Evolutionary conservation across 108 stramenopile genomes (phyloP).

Genomic region (Nitzschia palea): DNA sequence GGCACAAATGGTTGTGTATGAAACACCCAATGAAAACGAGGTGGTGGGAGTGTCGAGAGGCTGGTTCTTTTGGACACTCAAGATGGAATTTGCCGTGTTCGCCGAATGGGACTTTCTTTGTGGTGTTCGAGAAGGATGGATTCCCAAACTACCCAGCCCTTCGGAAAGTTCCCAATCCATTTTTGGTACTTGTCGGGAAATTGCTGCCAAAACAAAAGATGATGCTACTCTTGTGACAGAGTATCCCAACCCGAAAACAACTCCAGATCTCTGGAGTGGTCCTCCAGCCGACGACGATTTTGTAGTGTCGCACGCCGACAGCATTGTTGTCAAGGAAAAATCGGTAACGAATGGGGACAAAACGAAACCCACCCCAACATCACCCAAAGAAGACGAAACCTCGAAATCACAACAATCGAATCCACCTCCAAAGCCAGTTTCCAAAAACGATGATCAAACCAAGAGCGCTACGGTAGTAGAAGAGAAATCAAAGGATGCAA

Average conservation of each 20-base stretch:
- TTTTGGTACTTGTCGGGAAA: constrained; percentile 58
- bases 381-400: neutral
- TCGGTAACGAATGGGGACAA: neutral
- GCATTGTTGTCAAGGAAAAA: neutral
- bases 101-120: constrained; percentile 77
- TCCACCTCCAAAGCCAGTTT: neutral
- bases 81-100: constrained; percentile 63
- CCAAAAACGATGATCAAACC: neutral
- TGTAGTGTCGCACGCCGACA: constrained; percentile 50
- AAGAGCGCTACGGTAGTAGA: neutral
- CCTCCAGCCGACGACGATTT: constrained; percentile 55
- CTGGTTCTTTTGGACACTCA: constrained; percentile 76
- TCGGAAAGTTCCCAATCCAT: constrained; percentile 19
- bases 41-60: constrained; percentile 36
- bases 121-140: constrained; percentile 70
- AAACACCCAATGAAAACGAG: constrained; percentile 2
- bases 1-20: constrained; percentile 73
- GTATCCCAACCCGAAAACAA: constrained; percentile 18
- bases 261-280: constrained; percentile 25
- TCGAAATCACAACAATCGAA: neutral
- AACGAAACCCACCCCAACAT: neutral
- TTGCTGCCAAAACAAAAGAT: constrained; percentile 44
- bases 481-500: neutral
- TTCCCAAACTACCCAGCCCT: constrained; percentile 34
- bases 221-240: constrained; percentile 39